Evolutionary conservation across 2,329 filamentous ascomycete genomes (phyloP).

Genomic region (Penicillium sp.): DNA sequence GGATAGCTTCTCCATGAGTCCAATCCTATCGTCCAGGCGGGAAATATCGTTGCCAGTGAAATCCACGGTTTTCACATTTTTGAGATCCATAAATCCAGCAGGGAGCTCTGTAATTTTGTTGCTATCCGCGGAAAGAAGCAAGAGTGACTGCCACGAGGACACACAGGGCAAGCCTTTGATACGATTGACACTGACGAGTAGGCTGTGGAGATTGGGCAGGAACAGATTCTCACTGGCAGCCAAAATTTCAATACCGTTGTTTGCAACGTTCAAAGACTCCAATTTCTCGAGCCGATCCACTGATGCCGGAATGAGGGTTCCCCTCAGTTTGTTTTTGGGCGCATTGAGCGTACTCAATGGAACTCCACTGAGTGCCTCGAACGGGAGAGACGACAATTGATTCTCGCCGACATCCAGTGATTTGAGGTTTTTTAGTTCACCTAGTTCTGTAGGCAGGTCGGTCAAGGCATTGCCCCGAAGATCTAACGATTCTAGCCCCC

Average conservation of each 20-base stretch:
- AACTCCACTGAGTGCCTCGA: conserved; percentile 66
- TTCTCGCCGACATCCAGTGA: conserved; percentile 82
- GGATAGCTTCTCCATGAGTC: conserved; percentile 73
- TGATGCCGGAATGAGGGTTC: conserved; percentile 66
- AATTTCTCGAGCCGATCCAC: conserved; percentile 63
- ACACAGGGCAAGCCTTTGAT: conserved; percentile 72
- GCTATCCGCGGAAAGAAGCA: conserved; percentile 75
- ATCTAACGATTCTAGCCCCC: conserved; percentile 76
- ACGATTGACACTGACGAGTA: conserved; percentile 80
- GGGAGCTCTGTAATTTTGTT: conserved; percentile 80
- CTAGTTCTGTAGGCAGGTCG: conserved; percentile 66
- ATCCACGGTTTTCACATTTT: conserved; percentile 72
- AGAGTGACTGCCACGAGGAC: conserved; percentile 69
- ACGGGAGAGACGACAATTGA: conserved; percentile 68
- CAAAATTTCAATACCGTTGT: conserved; percentile 67
- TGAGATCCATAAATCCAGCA: conserved; percentile 68
- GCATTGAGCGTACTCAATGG: conserved; percentile 73
- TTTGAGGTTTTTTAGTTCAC: conserved; percentile 68
- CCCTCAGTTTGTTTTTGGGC: conserved; percentile 75
- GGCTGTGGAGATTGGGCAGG: conserved; percentile 70
- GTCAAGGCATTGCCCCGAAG: conserved; percentile 78
- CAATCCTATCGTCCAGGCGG: conserved; percentile 72
- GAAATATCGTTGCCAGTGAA: conserved; percentile 84
- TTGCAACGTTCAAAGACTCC: conserved; percentile 74
- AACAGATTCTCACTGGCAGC: conserved; percentile 54